These are phyloP conservation scores for Gaultheria prostrata DNA, from an alignment of 148 eudicot species.

Conservation along the genomic window DNA sequence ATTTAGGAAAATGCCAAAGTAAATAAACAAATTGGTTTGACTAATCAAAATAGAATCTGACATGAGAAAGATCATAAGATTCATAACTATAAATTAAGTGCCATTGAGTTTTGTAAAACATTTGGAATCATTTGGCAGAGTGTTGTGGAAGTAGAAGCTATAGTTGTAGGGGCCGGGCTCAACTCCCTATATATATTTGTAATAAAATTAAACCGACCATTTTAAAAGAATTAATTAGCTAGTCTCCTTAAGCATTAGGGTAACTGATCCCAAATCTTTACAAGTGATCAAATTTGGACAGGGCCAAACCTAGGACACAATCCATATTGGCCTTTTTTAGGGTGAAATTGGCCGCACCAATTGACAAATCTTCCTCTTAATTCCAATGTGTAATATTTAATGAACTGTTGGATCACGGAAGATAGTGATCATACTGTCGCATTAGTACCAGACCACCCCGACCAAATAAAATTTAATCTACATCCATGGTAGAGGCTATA, in stretches of 20 bases:
- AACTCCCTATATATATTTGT: neutral
- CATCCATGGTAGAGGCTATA: too few relatives aligned
- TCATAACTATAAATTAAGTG: neutral
- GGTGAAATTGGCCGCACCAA: too few relatives aligned
- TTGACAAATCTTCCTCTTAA: too few relatives aligned
- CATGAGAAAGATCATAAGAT: neutral
- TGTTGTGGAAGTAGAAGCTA: neutral
- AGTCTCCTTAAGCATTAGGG: neutral
- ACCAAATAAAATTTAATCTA: too few relatives aligned
- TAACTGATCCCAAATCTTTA: too few relatives aligned
- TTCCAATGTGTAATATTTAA: too few relatives aligned
- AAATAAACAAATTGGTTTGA: neutral
- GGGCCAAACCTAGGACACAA: too few relatives aligned
- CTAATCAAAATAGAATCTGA: neutral
- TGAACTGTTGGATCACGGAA: too few relatives aligned
- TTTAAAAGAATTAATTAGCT: neutral
- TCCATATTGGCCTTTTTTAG: too few relatives aligned
- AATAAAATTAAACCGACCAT: neutral
- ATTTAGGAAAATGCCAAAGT: neutral
- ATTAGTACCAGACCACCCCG: too few relatives aligned
- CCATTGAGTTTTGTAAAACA: conserved; percentile 6
- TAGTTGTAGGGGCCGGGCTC: neutral
- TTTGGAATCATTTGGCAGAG: conserved; percentile 9
- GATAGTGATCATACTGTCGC: too few relatives aligned
- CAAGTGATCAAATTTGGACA: too few relatives aligned